Evolutionary conservation across 345 rosid species (phyloP).

Genomic region (Firmiana major): DNA sequence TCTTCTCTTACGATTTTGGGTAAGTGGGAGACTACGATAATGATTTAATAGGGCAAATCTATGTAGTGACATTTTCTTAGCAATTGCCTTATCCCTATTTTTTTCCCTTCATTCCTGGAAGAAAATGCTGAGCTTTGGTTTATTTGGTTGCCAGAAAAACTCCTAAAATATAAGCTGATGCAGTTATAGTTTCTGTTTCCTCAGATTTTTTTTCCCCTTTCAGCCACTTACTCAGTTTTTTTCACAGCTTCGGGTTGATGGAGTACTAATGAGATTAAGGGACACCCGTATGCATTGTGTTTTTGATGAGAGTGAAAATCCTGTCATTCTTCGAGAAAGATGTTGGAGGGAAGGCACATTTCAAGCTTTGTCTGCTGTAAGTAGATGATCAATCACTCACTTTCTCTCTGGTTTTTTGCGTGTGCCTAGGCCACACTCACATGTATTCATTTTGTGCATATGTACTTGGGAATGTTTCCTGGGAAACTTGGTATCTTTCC

Average conservation of each 20-base stretch:
- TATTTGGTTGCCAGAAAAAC: not conserved
- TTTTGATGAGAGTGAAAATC: conserved; percentile 43
- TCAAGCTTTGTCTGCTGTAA: conserved; percentile 67
- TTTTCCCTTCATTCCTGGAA: not conserved
- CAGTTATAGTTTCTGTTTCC: not conserved
- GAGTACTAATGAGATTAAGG: conserved; percentile 90
- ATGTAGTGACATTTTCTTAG: not conserved
- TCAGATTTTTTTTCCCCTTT: not conserved
- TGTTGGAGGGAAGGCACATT: conserved; percentile 94
- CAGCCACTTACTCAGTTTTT: conserved; percentile 16
- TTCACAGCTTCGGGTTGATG: conserved; percentile 92
- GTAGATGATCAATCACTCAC: conserved; percentile 24
- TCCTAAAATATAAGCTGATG: not conserved
- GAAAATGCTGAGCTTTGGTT: not conserved
- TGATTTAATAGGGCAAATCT: conserved; percentile 2
- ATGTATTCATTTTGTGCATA: not conserved
- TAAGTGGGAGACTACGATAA: conserved; percentile 35
- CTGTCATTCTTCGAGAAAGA: conserved; percentile 72
- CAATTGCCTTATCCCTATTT: not conserved
- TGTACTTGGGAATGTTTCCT: conserved; percentile 1
- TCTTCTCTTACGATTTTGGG: conserved; percentile 97
- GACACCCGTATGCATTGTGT: conserved; percentile 83
- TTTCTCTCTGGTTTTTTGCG: not conserved
- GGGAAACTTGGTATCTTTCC: not conserved
- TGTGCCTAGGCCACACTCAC: not conserved